Conservation (phyloP, 371 early-diverging fungal genomes). For the Mortierella sp. region DNA sequence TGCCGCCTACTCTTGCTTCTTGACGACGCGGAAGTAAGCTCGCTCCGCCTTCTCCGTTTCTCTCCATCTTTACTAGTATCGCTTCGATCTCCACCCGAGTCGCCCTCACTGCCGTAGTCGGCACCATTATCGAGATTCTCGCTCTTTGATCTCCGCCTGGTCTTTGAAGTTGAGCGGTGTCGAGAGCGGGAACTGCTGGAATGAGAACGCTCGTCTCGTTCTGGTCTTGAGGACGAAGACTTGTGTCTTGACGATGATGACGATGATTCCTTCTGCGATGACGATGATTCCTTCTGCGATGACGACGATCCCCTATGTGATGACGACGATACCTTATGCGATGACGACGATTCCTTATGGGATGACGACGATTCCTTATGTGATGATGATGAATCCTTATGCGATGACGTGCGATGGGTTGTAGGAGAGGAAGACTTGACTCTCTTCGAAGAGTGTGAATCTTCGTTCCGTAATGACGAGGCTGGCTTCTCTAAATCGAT, state of each 20-base stretch:
- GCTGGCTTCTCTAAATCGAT: background rate
- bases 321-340: too few relatives aligned
- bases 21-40: conserved; percentile 1
- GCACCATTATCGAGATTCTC: background rate
- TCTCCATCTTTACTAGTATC: conserved; percentile 9
- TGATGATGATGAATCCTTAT: conserved; percentile 7
- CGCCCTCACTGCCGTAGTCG: background rate
- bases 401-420: conserved; percentile 1
- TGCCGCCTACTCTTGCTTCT: conserved; percentile 13
- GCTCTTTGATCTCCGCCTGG: background rate
- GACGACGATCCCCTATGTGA: too few relatives aligned
- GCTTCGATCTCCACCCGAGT: background rate
- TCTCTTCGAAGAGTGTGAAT: conserved; percentile 6
- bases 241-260: conserved; percentile 16
- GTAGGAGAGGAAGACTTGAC: background rate
- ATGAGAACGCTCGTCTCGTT: conserved; percentile 4
- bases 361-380: conserved; percentile 13
- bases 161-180: conserved; percentile 16
- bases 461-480: background rate
- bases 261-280: conserved; percentile 2
- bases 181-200: conserved; percentile 4
- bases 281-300: too few relatives aligned
- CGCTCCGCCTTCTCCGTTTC: background rate
- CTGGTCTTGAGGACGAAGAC: conserved; percentile 23
- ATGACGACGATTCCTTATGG: too few relatives aligned